Base-by-base conservation (phyloP, 2,329 filamentous ascomycete genomes). In the Diplodia sapinea region DNA sequence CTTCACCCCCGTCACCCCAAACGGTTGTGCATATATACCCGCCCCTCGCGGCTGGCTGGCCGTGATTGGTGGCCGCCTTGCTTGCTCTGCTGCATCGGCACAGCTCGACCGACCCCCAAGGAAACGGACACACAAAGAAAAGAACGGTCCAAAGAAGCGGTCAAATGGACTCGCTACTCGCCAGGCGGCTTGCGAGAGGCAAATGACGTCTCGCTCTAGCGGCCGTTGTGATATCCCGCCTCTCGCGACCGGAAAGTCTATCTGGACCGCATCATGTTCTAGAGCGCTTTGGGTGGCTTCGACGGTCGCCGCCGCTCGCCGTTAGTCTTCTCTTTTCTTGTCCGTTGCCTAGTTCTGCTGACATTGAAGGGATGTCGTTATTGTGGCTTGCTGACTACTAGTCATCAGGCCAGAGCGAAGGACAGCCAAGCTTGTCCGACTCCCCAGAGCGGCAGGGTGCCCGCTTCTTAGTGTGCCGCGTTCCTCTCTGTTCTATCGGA, bases 241-340 rank as follows among this genome's bases (percentile, higher is more conserved):
- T 47, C 43, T 47, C 57, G 29, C 54, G 43, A 12, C 17, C 11
- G 15, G 40, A 62, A 43, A 62, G 57, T 62, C 31, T 62, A 62
- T 62, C 57, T 50, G 23, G 43, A 62, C 57, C 57, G 43, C 57
- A 62, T 50, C 36, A 59, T 47, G 56, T 40, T 59, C 56, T 59
- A 23, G 55, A 43, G n/a, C n/a, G n/a, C 40, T 17, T 43, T 43
- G 9, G 17, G 13, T 8, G 12, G 7, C 20, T 26, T 15, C 23
- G 36, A 11, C 43, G 1, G 31, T 13, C 33, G 54, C 31, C 12
- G n/a, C 12, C 40, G 12, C 36, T 59, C 36, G 6, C 56, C 13
- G 38, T 29, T 20, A 23, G 2, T 23, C 23, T n/a, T 11, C 31
- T 20, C 8, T 20, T 17, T 55, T 31, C 51, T 54, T 15, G 52